Evolutionary conservation across 306 rosid species (phyloP).

Genomic region (Vicia villosa): DNA sequence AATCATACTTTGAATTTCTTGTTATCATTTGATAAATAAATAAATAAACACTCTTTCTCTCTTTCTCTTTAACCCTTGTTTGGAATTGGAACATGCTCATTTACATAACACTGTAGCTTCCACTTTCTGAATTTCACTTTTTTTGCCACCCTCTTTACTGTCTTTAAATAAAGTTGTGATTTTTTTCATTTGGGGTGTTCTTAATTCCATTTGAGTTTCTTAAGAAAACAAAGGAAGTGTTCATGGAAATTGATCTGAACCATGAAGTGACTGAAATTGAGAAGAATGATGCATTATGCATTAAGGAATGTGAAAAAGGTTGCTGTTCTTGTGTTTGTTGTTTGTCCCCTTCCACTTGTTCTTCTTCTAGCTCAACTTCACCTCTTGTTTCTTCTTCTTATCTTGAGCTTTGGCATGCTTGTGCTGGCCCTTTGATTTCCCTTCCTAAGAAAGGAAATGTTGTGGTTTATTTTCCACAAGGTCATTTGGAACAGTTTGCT

Average conservation of each 20-base stretch:
- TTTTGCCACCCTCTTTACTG: slow-evolving; percentile 31
- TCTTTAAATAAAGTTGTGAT: slow-evolving; percentile 19
- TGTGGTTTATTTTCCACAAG: slow-evolving; percentile 93
- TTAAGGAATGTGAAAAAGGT: slow-evolving; percentile 62
- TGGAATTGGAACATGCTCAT: too few relatives aligned
- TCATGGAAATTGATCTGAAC: slow-evolving; percentile 98
- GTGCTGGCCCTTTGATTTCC: slow-evolving; percentile 91
- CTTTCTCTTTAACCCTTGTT: slow-evolving; percentile 41
- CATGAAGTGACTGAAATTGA: slow-evolving; percentile 74
- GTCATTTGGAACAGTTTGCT: slow-evolving; percentile 84
- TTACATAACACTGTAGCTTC: slow-evolving; percentile 43
- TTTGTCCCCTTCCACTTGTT: slow-evolving; percentile 70
- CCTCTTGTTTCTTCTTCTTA: slow-evolving; percentile 71
- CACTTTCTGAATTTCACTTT: slow-evolving; percentile 47
- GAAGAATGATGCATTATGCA: slow-evolving; percentile 57
- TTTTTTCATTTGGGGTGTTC: slow-evolving; percentile 20
- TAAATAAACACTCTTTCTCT: slow-evolving; percentile 16
- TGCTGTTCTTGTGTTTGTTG: slow-evolving; percentile 50
- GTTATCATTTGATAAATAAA: slow-evolving; percentile 66
- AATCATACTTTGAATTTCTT: slow-evolving; percentile 85
- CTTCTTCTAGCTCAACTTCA: slow-evolving; percentile 63
- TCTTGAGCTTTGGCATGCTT: slow-evolving; percentile 97
- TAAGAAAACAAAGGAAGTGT: slow-evolving; percentile 46
- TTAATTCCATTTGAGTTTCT: slow-evolving; percentile 39
- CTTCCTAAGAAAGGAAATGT: slow-evolving; percentile 94